phyloP scores from a whole-genome alignment of 331 rosid genomes.

The Arachis monticola region DNA sequence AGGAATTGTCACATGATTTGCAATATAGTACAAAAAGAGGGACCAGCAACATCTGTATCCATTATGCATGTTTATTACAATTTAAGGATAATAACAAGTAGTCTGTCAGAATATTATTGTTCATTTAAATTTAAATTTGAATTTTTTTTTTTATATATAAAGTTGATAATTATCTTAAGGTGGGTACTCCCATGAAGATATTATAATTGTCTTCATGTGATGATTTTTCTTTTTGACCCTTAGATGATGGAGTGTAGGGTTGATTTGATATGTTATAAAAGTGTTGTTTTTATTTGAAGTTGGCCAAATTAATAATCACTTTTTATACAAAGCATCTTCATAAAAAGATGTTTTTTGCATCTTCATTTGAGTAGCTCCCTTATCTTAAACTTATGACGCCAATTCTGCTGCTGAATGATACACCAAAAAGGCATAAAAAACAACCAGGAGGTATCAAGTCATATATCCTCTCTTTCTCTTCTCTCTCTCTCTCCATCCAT shows the following conservation, averaged over 20 bases:
- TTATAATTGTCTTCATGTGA: no score
- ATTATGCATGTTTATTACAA: slow-evolving; percentile 58
- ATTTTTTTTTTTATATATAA: slow-evolving; percentile 24
- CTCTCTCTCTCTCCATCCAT: background rate
- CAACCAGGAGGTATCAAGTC: slow-evolving; percentile 27
- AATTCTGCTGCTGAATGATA: slow-evolving; percentile 43
- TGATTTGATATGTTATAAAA: no score
- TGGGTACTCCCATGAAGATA: no score
- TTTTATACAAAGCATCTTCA: no score
- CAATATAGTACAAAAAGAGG: slow-evolving; percentile 57
- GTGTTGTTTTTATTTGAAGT: no score
- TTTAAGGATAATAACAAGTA: slow-evolving; percentile 49
- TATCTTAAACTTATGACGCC: slow-evolving; percentile 43
- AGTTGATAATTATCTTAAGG: no score
- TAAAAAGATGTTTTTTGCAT: no score
- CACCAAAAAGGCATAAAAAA: slow-evolving; percentile 39
- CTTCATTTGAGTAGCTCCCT: no score
- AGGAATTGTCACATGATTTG: slow-evolving; percentile 67
- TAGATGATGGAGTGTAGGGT: no score
- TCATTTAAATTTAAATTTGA: slow-evolving; percentile 26
- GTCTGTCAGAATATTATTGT: slow-evolving; percentile 56
- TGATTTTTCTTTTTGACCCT: no score
- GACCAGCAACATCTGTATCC: slow-evolving; percentile 63
- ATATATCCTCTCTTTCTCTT: slow-evolving; percentile 1
- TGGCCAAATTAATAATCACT: no score